These are phyloP conservation scores for Globisporangium sylvaticum DNA, from an alignment of 352 stramenopile genomes.

Conservation along the genomic window DNA sequence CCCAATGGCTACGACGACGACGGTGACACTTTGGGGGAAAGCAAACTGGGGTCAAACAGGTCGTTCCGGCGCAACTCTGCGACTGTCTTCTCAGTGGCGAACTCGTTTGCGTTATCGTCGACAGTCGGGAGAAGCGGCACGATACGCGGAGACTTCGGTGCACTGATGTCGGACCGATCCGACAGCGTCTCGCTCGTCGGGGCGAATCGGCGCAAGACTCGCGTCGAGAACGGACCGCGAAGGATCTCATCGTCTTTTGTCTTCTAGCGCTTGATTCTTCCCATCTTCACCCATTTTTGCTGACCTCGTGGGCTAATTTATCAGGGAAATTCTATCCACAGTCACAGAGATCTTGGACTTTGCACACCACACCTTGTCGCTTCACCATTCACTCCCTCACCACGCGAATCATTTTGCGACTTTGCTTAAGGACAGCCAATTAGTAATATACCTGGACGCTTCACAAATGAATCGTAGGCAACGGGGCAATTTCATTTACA, in stretches of 20 bases:
- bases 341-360: no score
- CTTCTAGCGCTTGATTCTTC: conserved; percentile 19
- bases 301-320: not conserved
- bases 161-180: not conserved
- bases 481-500: not conserved
- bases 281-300: not conserved
- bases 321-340: not conserved
- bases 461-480: not conserved
- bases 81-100: conserved; percentile 23
- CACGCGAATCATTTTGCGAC: not conserved
- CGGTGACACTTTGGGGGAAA: conserved; percentile 9
- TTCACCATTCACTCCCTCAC: not conserved
- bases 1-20: conserved; percentile 11
- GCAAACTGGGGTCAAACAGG: conserved; percentile 12
- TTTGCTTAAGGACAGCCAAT: not conserved
- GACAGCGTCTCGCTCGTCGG: conserved; percentile 16
- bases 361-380: not conserved
- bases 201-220: conserved; percentile 21
- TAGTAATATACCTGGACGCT: not conserved
- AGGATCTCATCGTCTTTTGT: conserved; percentile 43
- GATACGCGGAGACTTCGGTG: not conserved
- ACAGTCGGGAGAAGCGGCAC: not conserved
- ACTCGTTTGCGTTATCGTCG: conserved; percentile 14
- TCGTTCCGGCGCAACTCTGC: conserved; percentile 20
- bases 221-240: conserved; percentile 18